Evolutionary conservation across 176 grass and related monocot genomes (phyloP), one percentile per base, ranked within the genome.

Genomic region (Oryza punctata): DNA sequence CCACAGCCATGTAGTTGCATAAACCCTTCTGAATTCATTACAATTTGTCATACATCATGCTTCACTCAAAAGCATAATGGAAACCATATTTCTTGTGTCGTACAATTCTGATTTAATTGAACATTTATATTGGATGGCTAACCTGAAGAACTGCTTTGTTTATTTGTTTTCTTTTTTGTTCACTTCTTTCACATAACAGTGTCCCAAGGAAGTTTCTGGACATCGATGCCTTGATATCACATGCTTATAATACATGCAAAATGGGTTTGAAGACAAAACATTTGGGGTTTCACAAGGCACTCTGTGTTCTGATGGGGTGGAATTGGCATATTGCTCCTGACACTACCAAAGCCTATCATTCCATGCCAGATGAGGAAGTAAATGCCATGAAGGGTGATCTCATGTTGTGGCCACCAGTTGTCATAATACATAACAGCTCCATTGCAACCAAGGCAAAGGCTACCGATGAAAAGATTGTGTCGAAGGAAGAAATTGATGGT

Each of bases 281-380:
- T 68, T 77, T 94, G 50, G 96, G 96, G 38, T 84, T 95, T 75
- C 96, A 92, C 49, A 96, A 92, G 82, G 96, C 93, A 85, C 87
- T 98, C 3, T 98, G 96, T 86, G 67, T 98, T 86, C 82, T 98
- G 82, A 90, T 96, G 93, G 93, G 91, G 21, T 98, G 93, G 96
- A 98, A 96, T 78, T 94, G 93, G 96, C 80, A 73, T 47, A 77
- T 90, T 81, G 85, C 81, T 89, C 96, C 96, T 78, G 93, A 95
- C 49, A 82, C 79, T 73, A 90, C 93, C 67, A 96, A 79, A 81
- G 37, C 52, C 2, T 94, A 95, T 63, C 80, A 98, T 80, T 72
- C 63, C 37, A 61, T 85, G 63, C 44, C 89, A 84, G 78, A 64
- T 16, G 82, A 80, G 47, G 96, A 98, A 76, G 80, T 92, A 76